Base-by-base conservation (phyloP, 495 filamentous ascomycete genomes). In the Aspergillus avenaceus region DNA sequence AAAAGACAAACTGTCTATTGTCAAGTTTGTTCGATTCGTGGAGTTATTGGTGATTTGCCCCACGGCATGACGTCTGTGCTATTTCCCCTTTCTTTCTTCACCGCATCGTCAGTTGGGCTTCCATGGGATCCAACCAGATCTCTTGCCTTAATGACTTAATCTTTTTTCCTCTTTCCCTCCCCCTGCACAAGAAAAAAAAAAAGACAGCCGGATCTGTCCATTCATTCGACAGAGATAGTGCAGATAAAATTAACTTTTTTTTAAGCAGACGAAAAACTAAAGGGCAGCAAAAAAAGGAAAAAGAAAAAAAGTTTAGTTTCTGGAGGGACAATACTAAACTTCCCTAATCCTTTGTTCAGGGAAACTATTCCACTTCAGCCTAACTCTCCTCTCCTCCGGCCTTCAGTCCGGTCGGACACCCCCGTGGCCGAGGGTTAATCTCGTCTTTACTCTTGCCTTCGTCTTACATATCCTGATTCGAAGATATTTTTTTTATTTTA, bases 1-100 rank as follows among this genome's bases (percentile, higher is more conserved):
- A 9, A 7, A 36, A 11, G 36, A 11, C 22, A 8, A 11, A 7
- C 32, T 18, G 3, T 32, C 29, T 6, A 32, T 5, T 12, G 14
- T 32, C 29, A 32, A 5, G 11, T 32, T 32, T n/a, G 3, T 4
- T 4, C 29, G 11, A 13, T n/a, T 5, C 12, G 29, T 32, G 13
- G 21, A 16, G 12, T 6, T 19, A 4, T 38, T 38, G 34, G 34
- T 48, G 36, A 43, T 22, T 41, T 58, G 52, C 55, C 55, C 59
- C 55, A 50, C 59, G 55, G 55, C 49, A 62, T 62, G 59, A 62
- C 58, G 58, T 61, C 54, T 56, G 51, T 41, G 54, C 51, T 56
- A 40, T 13, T 38, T 21, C 51, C 48, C 48, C n/a, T 50, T 40
- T 32, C 21, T 37, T 49, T 52, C 51, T 51, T 62, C 59, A 62